phyloP scores from a whole-genome alignment of 805 yeast species.

The Starmera amethionina region DNA sequence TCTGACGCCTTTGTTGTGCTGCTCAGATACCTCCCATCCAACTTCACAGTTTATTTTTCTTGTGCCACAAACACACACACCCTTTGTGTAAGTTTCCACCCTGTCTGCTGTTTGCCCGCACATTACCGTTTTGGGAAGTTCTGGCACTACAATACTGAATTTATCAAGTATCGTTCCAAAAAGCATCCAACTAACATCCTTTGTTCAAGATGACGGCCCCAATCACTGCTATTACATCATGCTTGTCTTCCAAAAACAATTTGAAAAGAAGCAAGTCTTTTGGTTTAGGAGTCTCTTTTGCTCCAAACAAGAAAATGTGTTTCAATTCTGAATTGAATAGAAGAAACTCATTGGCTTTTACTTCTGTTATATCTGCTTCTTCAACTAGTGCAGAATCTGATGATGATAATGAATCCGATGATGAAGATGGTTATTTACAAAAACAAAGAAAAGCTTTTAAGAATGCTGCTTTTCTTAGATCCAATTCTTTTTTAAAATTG shows the following conservation, averaged over 20 bases:
- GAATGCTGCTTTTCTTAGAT: constrained; percentile 15
- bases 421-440: constrained; percentile 13
- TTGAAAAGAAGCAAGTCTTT: constrained; percentile 14
- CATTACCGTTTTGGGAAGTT: too few relatives aligned
- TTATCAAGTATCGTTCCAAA: too few relatives aligned
- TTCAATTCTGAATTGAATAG: constrained; percentile 10
- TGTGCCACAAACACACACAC: not conserved
- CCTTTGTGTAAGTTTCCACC: too few relatives aligned
- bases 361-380: constrained; percentile 11
- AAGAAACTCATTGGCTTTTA: constrained; percentile 7
- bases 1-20: constrained; percentile 23
- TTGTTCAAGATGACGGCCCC: not conserved
- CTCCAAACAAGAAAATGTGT: constrained; percentile 15
- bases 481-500: constrained; percentile 6
- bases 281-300: constrained; percentile 9
- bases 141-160: too few relatives aligned
- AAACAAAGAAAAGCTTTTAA: constrained; percentile 18
- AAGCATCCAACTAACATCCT: too few relatives aligned
- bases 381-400: constrained; percentile 8
- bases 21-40: constrained; percentile 9
- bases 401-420: constrained; percentile 13
- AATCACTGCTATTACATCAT: not conserved
- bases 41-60: not conserved
- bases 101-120: too few relatives aligned
- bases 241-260: constrained; percentile 2